Evolutionary conservation across 1,284 basidiomycete species (phyloP).

Genomic region (Boletus sp.): DNA sequence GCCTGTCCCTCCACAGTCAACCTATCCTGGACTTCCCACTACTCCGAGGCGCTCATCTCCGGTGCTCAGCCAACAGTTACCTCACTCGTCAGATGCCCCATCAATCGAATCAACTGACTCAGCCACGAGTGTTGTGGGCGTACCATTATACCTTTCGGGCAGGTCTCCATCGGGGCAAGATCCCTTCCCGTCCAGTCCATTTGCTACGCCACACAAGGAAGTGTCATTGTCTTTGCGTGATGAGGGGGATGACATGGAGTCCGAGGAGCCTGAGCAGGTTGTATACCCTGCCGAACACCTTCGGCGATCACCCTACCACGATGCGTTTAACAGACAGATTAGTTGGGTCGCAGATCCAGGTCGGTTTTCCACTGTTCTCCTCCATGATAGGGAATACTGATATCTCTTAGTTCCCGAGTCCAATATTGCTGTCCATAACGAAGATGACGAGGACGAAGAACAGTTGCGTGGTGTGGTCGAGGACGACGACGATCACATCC

Average conservation of each 20-base stretch:
- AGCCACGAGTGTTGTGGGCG: conserved; percentile 31
- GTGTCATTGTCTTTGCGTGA: conserved; percentile 42
- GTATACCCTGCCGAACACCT: conserved; percentile 50
- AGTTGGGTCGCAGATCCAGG: conserved; percentile 73
- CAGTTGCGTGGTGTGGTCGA: conserved; percentile 31
- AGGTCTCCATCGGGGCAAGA: conserved; percentile 52
- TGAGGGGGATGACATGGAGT: conserved; percentile 44
- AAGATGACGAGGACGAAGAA: conserved; percentile 47
- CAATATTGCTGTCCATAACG: conserved; percentile 59
- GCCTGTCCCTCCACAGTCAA: conserved; percentile 34
- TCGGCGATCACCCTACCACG: conserved; percentile 42
- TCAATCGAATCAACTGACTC: conserved; percentile 46
- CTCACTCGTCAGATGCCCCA: conserved; percentile 50
- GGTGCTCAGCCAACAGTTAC: conserved; percentile 34
- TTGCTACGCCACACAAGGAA: conserved; percentile 66
- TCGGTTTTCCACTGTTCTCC: conserved; percentile 32
- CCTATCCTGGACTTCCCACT: conserved; percentile 33
- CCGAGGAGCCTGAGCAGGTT: conserved; percentile 45
- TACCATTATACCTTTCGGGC: conserved; percentile 46
- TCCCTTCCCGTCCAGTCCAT: conserved; percentile 63
- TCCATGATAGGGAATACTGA: conserved; percentile 10
- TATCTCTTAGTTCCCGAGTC: conserved; percentile 44
- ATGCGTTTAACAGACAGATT: conserved; percentile 58
- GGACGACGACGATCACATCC: conserved; percentile 41
- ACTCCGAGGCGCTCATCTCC: conserved; percentile 35